These are phyloP conservation scores for Holtermannia corniformis DNA, from an alignment of 768 basidiomycete species.

Conservation along the genomic window DNA sequence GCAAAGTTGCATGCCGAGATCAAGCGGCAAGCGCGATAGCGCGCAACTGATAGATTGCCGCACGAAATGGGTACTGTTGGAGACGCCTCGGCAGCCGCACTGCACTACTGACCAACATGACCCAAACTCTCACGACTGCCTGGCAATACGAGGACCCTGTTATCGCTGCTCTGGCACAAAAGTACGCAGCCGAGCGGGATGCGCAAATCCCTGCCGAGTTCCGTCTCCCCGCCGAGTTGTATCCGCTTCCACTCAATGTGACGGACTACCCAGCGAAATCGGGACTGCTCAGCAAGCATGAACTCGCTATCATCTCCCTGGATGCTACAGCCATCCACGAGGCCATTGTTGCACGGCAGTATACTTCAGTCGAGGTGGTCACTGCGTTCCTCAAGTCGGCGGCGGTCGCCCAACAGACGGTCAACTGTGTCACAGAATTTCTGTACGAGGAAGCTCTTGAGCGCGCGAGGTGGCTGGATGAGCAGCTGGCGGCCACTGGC, in stretches of 20 bases:
- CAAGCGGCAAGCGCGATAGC: too few species aligned
- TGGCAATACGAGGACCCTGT: neutral
- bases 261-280: neutral
- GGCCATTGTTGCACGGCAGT: constrained; percentile 33
- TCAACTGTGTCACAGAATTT: constrained; percentile 25
- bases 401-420: constrained; percentile 34
- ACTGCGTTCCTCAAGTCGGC: constrained; percentile 43
- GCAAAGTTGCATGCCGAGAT: too few species aligned
- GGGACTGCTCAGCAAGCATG: constrained; percentile 28
- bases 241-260: neutral
- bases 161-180: neutral
- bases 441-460: constrained; percentile 5
- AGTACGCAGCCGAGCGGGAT: neutral
- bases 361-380: constrained; percentile 44
- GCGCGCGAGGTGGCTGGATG: constrained; percentile 9
- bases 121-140: neutral
- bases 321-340: constrained; percentile 42
- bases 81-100: too few species aligned
- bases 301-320: constrained; percentile 39
- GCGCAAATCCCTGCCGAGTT: neutral
- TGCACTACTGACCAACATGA: neutral
- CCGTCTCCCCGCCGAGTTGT: neutral
- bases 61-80: too few species aligned
- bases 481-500: constrained; percentile 1
- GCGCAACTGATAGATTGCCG: too few species aligned